A percentile compares a stretch with the other conserved stretches of the same genome.
phyloP scores from a whole-genome alignment of 2,329 filamentous ascomycete genomes.

The Apiospora aurea region DNA sequence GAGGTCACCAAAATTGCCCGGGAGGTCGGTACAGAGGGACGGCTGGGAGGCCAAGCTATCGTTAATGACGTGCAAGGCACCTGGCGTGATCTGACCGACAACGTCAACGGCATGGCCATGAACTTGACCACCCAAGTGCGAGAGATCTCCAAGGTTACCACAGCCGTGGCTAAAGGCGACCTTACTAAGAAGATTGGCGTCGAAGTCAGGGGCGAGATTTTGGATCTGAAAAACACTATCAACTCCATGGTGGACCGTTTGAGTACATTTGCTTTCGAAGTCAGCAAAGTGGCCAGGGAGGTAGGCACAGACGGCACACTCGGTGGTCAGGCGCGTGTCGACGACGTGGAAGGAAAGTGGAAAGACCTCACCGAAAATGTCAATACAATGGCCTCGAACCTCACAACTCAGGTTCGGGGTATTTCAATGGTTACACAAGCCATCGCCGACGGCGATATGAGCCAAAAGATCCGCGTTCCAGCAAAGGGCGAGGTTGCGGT shows the following conservation, averaged over 20 bases:
- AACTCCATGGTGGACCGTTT: constrained; percentile 99
- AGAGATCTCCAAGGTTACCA: constrained; percentile 96
- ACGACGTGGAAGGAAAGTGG: constrained; percentile 97
- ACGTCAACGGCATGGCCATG: constrained; percentile 97
- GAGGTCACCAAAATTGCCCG: constrained; percentile 96
- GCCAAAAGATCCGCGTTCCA: constrained; percentile 92
- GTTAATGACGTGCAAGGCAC: constrained; percentile 97
- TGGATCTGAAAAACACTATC: constrained; percentile 95
- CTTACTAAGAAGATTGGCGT: constrained; percentile 96
- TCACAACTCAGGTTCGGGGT: constrained; percentile 80
- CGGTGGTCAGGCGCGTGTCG: constrained; percentile 91
- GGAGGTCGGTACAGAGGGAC: constrained; percentile 95
- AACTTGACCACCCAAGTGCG: constrained; percentile 97
- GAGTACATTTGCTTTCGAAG: constrained; percentile 94
- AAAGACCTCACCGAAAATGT: constrained; percentile 94
- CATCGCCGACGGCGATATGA: constrained; percentile 95
- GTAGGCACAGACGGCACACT: constrained; percentile 96
- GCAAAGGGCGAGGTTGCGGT: constrained; percentile 94
- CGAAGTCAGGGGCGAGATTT: constrained; percentile 91
- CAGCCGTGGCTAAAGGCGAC: constrained; percentile 92
- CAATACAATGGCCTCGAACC: constrained; percentile 76
- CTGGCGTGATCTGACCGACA: constrained; percentile 94
- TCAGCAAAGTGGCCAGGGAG: constrained; percentile 93
- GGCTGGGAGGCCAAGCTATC: constrained; percentile 91
- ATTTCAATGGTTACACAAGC: constrained; percentile 95